Conservation (phyloP, 2,329 filamentous ascomycete genomes). For the Neopestalotiopsis sp. region DNA sequence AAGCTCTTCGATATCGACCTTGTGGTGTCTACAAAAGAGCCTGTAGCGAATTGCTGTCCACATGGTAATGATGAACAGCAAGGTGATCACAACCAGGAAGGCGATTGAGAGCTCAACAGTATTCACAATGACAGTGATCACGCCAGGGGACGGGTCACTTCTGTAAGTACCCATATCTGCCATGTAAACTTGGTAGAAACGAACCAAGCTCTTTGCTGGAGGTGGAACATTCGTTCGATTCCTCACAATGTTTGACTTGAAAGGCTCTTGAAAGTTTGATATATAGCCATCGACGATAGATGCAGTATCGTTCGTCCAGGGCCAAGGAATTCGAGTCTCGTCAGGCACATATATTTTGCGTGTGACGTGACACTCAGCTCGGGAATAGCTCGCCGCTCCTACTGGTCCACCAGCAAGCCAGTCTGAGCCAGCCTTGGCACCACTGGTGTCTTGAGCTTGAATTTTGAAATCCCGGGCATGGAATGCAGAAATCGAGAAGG, state of each 20-base stretch:
- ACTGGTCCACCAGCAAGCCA: neutral
- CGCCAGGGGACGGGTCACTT: neutral
- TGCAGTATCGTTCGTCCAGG: neutral
- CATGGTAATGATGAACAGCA: neutral
- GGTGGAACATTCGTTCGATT: neutral
- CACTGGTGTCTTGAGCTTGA: neutral
- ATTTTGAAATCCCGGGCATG: neutral
- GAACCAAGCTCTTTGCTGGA: neutral
- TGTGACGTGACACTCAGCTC: neutral
- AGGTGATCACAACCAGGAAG: neutral
- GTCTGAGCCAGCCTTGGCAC: neutral
- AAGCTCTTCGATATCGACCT: neutral
- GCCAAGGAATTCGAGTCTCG: neutral
- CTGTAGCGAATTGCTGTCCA: neutral
- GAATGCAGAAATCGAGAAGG: neutral
- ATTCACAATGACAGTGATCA: neutral
- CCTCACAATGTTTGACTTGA: too few species aligned
- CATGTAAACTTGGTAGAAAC: constrained; percentile 1
- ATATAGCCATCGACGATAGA: neutral
- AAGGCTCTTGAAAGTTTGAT: neutral
- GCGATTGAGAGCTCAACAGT: neutral
- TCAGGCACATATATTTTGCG: neutral
- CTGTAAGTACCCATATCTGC: neutral
- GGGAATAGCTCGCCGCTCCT: neutral
- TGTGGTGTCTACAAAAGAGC: neutral